Percentiles rank a stretch among this genome's conserved stretches.
Evolutionary conservation across 2,329 filamentous ascomycete genomes (phyloP).

Genomic region (Epichloe scottii): DNA sequence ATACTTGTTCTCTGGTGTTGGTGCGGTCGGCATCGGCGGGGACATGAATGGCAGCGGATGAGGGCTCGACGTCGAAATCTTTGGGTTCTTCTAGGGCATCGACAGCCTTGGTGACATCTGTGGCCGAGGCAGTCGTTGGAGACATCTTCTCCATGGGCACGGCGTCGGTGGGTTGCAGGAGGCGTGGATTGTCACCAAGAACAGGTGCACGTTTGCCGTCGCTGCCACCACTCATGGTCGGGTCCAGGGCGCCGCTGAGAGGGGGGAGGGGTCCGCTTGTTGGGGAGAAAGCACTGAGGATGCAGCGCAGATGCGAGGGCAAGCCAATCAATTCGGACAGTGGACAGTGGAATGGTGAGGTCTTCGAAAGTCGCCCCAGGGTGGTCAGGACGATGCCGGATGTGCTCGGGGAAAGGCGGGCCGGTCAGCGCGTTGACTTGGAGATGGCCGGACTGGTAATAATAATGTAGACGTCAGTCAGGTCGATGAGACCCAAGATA

Average conservation of each 20-base stretch:
- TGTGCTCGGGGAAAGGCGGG: not conserved
- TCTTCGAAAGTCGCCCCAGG: not conserved
- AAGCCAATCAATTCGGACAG: conserved; percentile 9
- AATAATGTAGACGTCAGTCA: not conserved
- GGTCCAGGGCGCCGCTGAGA: conserved; percentile 18
- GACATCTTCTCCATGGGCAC: conserved; percentile 25
- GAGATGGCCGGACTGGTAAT: not conserved
- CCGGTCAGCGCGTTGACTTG: not conserved
- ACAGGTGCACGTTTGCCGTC: conserved; percentile 5
- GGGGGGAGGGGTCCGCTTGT: conserved; percentile 4
- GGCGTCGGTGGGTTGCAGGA: conserved; percentile 24
- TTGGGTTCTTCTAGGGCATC: conserved; percentile 10
- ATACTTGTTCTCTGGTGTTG: conserved; percentile 12
- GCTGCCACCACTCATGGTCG: conserved; percentile 20
- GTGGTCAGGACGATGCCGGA: conserved; percentile 2
- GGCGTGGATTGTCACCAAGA: conserved; percentile 16
- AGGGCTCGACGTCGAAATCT: conserved; percentile 9
- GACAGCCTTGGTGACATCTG: conserved; percentile 10
- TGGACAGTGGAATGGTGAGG: not conserved
- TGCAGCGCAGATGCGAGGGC: not conserved
- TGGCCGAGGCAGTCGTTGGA: conserved; percentile 8
- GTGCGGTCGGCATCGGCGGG: conserved; percentile 6
- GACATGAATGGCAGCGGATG: conserved; percentile 7
- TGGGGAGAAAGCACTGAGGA: not conserved
- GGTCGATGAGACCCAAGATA: not conserved